A percentile compares a stretch with the other conserved stretches of the same genome.
These are phyloP conservation scores for Meyerozyma athensensis DNA, from an alignment of 1,139 yeast species.

Conservation along the genomic window DNA sequence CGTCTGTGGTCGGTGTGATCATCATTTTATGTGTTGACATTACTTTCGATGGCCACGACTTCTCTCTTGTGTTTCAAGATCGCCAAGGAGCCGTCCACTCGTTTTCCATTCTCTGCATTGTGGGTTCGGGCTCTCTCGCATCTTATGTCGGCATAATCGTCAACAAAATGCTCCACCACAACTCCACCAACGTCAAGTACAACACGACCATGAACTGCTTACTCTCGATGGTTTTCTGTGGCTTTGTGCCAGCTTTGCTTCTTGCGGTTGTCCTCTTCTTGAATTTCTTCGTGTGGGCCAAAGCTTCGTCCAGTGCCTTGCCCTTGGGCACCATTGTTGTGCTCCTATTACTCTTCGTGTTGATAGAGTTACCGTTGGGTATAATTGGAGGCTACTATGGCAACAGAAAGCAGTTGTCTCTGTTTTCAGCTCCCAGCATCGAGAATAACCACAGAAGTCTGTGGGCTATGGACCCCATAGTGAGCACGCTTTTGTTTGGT, in stretches of 20 bases:
- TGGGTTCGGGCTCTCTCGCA: slow-evolving; percentile 67
- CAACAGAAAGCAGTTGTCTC: slow-evolving; percentile 28
- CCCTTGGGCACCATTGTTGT: slow-evolving; percentile 73
- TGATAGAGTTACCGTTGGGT: slow-evolving; percentile 71
- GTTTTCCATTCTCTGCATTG: slow-evolving; percentile 55
- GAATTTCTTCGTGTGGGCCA: slow-evolving; percentile 71
- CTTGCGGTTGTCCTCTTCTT: slow-evolving; percentile 50
- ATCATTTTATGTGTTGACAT: slow-evolving; percentile 51
- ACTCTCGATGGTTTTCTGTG: slow-evolving; percentile 53
- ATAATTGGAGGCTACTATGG: slow-evolving; percentile 67
- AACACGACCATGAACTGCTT: slow-evolving; percentile 11
- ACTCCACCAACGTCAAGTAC: slow-evolving; percentile 24
- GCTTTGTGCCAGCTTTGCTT: slow-evolving; percentile 55
- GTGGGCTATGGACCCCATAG: slow-evolving; percentile 21
- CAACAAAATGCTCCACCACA: slow-evolving; percentile 48
- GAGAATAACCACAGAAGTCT: slow-evolving; percentile 5
- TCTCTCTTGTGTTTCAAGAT: slow-evolving; percentile 35
- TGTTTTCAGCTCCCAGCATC: slow-evolving; percentile 15
- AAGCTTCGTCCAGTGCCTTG: slow-evolving; percentile 69
- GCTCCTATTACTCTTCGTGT: slow-evolving; percentile 41
- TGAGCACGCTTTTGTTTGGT: slow-evolving; percentile 47
- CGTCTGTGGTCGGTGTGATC: slow-evolving; percentile 60
- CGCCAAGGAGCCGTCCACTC: slow-evolving; percentile 65
- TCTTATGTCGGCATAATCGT: slow-evolving; percentile 67
- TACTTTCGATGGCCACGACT: slow-evolving; percentile 20